Conservation (phyloP, 768 basidiomycete genomes). For the Podaxis sp. region DNA sequence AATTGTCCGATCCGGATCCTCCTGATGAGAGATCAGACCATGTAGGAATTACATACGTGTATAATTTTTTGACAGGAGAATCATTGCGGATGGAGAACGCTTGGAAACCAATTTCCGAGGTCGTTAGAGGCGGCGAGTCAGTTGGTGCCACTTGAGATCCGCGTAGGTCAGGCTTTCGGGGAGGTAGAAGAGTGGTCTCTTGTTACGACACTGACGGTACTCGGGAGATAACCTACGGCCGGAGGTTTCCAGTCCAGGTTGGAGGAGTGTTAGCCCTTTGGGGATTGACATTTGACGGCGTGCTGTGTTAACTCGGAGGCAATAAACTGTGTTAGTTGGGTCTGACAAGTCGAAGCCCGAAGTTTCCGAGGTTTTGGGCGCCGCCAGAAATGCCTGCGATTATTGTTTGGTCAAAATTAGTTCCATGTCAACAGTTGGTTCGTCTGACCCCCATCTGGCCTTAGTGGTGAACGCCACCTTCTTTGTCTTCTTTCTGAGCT, state of each 20-base stretch:
- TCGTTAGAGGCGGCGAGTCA: neutral
- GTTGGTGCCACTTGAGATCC: neutral
- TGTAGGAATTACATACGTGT: neutral
- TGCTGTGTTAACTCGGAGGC: neutral
- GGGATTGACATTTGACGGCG: neutral
- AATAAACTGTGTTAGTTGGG: neutral
- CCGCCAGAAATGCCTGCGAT: neutral
- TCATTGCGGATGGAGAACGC: neutral
- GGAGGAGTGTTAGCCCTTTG: neutral
- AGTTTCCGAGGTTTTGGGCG: neutral
- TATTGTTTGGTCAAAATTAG: neutral
- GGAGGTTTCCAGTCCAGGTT: neutral
- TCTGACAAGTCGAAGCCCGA: neutral
- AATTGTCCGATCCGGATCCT: conserved; percentile 12
- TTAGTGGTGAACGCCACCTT: neutral
- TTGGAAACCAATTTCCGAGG: conserved; percentile 9
- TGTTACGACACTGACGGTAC: neutral
- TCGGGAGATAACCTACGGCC: neutral
- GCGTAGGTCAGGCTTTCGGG: neutral
- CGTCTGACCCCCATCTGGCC: neutral
- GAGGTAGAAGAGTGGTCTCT: neutral
- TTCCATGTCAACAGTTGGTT: neutral
- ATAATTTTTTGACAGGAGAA: conserved; percentile 2
- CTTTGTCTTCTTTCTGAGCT: neutral
- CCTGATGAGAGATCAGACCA: neutral